phyloP scores from a whole-genome alignment of 176 grass and related monocot genomes.

The Oropetium thomaeum region DNA sequence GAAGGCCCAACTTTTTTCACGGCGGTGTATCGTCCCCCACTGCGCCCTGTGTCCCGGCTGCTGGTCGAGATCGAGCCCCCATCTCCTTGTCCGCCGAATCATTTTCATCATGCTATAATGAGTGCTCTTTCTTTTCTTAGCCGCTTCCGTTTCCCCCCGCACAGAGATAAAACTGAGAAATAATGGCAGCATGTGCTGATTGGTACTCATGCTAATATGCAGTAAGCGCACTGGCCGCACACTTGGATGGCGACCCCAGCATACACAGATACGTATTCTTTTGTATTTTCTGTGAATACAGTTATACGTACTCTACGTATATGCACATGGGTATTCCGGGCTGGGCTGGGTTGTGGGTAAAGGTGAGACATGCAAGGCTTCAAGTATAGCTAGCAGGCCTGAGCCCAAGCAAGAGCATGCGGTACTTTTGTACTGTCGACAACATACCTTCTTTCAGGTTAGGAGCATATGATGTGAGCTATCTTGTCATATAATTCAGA shows the following conservation, averaged over 20 bases:
- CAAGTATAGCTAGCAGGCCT: too few species aligned
- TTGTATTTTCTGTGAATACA: slow-evolving; percentile 1
- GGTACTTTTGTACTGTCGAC: background rate
- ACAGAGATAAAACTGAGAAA: slow-evolving; percentile 21
- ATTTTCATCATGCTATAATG: slow-evolving; percentile 47
- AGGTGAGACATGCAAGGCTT: too few species aligned
- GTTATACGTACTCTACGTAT: too few species aligned
- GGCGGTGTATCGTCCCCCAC: background rate
- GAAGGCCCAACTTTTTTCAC: background rate
- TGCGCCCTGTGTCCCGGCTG: background rate
- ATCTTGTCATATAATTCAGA: slow-evolving; percentile 22
- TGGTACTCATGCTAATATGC: background rate
- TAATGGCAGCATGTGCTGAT: background rate
- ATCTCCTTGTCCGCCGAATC: slow-evolving; percentile 44
- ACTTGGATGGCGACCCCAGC: background rate
- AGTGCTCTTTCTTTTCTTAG: slow-evolving; percentile 15
- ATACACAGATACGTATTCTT: background rate
- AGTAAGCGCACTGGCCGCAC: background rate
- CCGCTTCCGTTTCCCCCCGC: too few species aligned
- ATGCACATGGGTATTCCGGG: too few species aligned
- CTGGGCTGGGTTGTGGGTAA: background rate
- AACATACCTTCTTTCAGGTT: slow-evolving; percentile 15
- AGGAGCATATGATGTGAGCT: slow-evolving; percentile 9
- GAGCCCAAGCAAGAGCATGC: background rate
- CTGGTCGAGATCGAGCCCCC: background rate